phyloP scores from a whole-genome alignment of 164 flowering plant species.

The Magnolia officinalis region DNA sequence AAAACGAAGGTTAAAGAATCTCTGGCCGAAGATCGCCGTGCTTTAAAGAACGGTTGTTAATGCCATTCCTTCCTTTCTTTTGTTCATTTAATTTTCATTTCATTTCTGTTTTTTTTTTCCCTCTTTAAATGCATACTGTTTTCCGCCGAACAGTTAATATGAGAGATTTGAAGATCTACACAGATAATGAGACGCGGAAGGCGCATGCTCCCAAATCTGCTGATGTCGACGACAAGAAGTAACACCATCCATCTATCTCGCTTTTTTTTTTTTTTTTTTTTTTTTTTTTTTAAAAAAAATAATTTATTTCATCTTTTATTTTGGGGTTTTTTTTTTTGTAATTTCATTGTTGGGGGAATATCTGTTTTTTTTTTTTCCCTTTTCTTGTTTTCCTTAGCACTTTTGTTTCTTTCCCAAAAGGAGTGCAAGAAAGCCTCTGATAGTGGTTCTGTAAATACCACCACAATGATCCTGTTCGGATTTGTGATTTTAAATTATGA shows the following conservation, averaged over 20 bases:
- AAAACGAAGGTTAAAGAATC: constrained; percentile 9
- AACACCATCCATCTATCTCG: neutral
- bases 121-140: neutral
- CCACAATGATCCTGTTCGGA: neutral
- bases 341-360: neutral
- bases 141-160: constrained; percentile 20
- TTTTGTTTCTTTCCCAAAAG: neutral
- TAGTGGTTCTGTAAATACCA: constrained; percentile 11
- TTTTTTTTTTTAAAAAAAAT: too few species aligned
- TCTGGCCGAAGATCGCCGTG: constrained; percentile 10
- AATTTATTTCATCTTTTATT: neutral
- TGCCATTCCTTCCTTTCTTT: neutral
- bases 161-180: constrained; percentile 39
- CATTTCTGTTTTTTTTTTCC: neutral
- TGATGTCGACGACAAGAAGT: constrained; percentile 17
- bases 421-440: constrained; percentile 7
- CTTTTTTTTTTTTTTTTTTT: neutral
- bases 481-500: neutral
- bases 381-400: neutral
- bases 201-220: constrained; percentile 7
- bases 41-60: constrained; percentile 12
- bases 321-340: neutral
- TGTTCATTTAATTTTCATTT: neutral
- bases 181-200: constrained; percentile 27
- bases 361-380: neutral